Evolutionary conservation across 768 basidiomycete genomes (phyloP).

Genomic region (Auriscalpium orientale): DNA sequence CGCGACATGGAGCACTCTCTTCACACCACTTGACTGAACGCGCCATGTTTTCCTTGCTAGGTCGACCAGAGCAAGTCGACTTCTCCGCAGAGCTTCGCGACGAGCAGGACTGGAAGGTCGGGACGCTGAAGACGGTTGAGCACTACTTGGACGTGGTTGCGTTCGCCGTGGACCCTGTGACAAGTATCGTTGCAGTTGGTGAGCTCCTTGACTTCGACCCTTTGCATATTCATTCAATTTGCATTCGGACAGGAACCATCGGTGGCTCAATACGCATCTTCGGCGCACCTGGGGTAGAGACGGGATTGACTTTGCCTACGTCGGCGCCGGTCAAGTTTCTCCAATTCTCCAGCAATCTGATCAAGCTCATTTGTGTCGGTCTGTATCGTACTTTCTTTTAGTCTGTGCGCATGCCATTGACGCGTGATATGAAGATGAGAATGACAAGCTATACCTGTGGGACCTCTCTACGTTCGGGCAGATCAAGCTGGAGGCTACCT

Average conservation of each 20-base stretch:
- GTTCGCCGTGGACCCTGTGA: constrained; percentile 51
- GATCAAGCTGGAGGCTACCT: constrained; percentile 44
- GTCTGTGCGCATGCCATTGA: not conserved
- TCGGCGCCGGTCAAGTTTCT: constrained; percentile 47
- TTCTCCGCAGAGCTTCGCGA: constrained; percentile 53
- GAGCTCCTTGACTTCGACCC: constrained; percentile 7
- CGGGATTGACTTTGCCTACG: constrained; percentile 38
- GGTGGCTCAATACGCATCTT: constrained; percentile 57
- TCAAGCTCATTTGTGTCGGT: constrained; percentile 60
- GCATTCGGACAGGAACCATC: constrained; percentile 42
- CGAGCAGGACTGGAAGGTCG: constrained; percentile 48
- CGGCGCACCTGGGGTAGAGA: constrained; percentile 60
- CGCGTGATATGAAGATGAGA: constrained; percentile 32
- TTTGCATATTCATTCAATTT: too few species aligned
- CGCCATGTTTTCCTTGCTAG: constrained; percentile 3
- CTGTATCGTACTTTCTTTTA: constrained; percentile 8
- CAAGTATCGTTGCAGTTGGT: constrained; percentile 58
- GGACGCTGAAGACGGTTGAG: constrained; percentile 39
- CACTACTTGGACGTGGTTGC: constrained; percentile 44
- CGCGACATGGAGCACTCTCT: not conserved
- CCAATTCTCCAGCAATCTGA: constrained; percentile 48
- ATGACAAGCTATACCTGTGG: constrained; percentile 52
- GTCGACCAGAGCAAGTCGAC: constrained; percentile 32
- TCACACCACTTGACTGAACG: not conserved
- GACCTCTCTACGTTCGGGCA: constrained; percentile 44